A percentile compares a stretch with the other conserved stretches of the same genome.
Evolutionary conservation across 495 filamentous ascomycete species (phyloP).

Genomic region (Margaritispora aquatica): DNA sequence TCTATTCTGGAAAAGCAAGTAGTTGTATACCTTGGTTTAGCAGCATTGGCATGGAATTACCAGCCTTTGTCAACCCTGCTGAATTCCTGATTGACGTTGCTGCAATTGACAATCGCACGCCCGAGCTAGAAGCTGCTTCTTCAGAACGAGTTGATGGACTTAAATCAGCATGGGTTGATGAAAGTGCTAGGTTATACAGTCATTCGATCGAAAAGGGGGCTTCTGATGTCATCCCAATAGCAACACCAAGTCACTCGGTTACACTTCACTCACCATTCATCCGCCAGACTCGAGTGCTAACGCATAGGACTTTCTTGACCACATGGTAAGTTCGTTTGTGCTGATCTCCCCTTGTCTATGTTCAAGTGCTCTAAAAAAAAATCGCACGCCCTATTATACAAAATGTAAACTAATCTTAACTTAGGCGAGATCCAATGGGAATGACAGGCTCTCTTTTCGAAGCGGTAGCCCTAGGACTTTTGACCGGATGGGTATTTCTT

Average conservation of each 20-base stretch:
- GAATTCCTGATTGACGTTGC: constrained; percentile 68
- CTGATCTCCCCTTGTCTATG: too few species aligned
- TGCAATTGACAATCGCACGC: constrained; percentile 59
- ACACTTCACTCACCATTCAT: constrained; percentile 37
- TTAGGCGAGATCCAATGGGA: constrained; percentile 67
- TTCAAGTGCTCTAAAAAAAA: too few species aligned
- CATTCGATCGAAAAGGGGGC: constrained; percentile 1
- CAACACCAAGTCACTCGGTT: not conserved
- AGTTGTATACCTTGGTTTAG: constrained; percentile 54
- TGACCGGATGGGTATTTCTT: constrained; percentile 67
- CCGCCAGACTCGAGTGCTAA: constrained; percentile 57
- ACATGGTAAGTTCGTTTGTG: too few species aligned
- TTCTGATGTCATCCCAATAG: not conserved
- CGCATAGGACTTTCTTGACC: constrained; percentile 56
- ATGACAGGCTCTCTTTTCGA: constrained; percentile 59
- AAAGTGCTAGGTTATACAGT: constrained; percentile 25
- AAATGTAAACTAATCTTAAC: too few species aligned
- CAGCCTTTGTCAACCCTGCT: constrained; percentile 65
- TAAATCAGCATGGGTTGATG: constrained; percentile 44
- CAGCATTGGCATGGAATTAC: constrained; percentile 46
- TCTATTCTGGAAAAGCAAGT: constrained; percentile 55
- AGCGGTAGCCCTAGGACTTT: constrained; percentile 57
- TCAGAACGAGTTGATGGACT: constrained; percentile 47
- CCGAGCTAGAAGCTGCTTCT: constrained; percentile 53
- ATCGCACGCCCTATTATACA: too few species aligned